These are phyloP conservation scores for Trichoderma oligosporum DNA, from an alignment of 2,329 filamentous ascomycete species.

Conservation along the genomic window DNA sequence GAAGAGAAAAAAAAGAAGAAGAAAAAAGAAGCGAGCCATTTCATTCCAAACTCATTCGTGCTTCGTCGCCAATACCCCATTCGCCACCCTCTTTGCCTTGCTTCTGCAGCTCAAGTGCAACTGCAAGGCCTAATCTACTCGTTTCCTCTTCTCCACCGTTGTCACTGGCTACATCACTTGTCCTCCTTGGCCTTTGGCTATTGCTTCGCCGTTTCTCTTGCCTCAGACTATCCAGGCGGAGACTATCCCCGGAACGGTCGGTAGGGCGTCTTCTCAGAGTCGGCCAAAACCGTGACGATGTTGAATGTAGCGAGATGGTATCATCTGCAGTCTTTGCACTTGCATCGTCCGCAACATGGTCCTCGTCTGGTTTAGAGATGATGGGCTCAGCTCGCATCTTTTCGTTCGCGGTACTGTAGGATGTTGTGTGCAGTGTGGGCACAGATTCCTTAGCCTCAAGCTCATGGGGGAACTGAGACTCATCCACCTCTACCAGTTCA, in stretches of 20 bases:
- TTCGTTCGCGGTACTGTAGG: slow-evolving; percentile 37
- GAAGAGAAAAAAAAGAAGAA: too few relatives aligned
- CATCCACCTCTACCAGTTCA: slow-evolving; percentile 75
- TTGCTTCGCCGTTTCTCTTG: slow-evolving; percentile 26
- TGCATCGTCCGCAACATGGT: slow-evolving; percentile 26
- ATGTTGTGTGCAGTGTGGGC: slow-evolving; percentile 28
- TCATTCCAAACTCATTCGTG: slow-evolving; percentile 76
- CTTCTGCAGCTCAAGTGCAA: slow-evolving; percentile 52
- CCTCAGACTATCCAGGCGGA: slow-evolving; percentile 10
- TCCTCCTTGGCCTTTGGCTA: slow-evolving; percentile 38
- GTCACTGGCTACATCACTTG: slow-evolving; percentile 44
- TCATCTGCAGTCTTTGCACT: slow-evolving; percentile 39
- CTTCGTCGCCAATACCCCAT: slow-evolving; percentile 81
- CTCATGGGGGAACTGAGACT: slow-evolving; percentile 33
- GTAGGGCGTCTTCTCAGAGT: slow-evolving; percentile 41
- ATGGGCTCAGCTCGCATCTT: slow-evolving; percentile 34
- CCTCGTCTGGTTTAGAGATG: slow-evolving; percentile 26
- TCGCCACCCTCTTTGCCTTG: slow-evolving; percentile 53
- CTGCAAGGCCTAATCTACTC: slow-evolving; percentile 40
- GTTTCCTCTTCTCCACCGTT: slow-evolving; percentile 40
- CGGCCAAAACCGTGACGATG: slow-evolving; percentile 45
- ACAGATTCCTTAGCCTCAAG: slow-evolving; percentile 31
- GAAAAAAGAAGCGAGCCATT: too few relatives aligned
- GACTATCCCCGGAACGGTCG: slow-evolving; percentile 30
- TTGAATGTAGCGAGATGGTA: slow-evolving; percentile 44